Conservation (phyloP, 495 filamentous ascomycete genomes). For the Penicillium cataractarum region DNA sequence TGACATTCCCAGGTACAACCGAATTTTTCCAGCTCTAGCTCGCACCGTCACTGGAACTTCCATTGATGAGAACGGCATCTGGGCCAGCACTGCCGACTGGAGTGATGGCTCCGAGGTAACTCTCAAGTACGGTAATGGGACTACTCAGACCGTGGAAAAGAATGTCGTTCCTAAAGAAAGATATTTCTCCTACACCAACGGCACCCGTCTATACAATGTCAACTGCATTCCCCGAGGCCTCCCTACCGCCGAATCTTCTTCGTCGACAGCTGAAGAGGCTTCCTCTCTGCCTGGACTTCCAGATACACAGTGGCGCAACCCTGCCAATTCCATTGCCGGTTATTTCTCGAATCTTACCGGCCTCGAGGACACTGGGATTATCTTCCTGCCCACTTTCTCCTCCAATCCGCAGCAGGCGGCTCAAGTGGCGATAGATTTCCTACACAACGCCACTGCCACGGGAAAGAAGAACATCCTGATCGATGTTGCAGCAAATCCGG, state of each 20-base stretch:
- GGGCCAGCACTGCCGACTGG: constrained; percentile 27
- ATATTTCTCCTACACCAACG: constrained; percentile 30
- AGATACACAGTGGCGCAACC: constrained; percentile 59
- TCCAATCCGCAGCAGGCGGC: constrained; percentile 27
- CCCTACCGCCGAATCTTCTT: constrained; percentile 11
- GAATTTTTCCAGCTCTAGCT: constrained; percentile 28
- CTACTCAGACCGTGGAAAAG: constrained; percentile 21
- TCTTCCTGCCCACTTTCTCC: constrained; percentile 44
- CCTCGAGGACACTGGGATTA: constrained; percentile 39
- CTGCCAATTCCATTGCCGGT: constrained; percentile 38
- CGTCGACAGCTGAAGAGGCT: constrained; percentile 59
- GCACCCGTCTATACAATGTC: constrained; percentile 24
- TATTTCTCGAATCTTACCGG: constrained; percentile 41
- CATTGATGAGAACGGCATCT: constrained; percentile 25
- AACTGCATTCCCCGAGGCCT: constrained; percentile 28
- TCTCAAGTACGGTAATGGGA: constrained; percentile 29
- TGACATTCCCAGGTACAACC: constrained; percentile 32
- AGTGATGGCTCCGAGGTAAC: constrained; percentile 25
- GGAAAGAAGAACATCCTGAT: constrained; percentile 56
- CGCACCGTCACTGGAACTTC: constrained; percentile 31
- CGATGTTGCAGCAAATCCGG: constrained; percentile 58
- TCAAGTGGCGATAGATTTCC: constrained; percentile 34
- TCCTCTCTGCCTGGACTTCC: constrained; percentile 40
- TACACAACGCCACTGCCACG: constrained; percentile 35
- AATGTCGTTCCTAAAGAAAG: constrained; percentile 26